These are phyloP conservation scores for Testicularia cyperi DNA, from an alignment of 1,284 basidiomycete genomes.

Conservation along the genomic window DNA sequence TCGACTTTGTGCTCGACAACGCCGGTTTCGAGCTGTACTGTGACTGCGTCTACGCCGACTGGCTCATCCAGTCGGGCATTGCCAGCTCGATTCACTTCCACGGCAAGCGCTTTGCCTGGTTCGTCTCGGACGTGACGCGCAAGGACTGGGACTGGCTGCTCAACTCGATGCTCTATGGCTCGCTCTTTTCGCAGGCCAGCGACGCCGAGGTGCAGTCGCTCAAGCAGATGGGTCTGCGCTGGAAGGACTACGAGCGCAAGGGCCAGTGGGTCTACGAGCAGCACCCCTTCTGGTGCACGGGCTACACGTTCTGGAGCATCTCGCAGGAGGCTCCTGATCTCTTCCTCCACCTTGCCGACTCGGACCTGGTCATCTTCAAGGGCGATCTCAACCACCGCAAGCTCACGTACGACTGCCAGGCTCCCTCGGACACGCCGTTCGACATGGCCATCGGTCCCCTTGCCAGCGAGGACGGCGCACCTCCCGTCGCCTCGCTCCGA, in stretches of 20 bases:
- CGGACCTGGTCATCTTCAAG: constrained; percentile 93
- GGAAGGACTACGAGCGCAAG: constrained; percentile 89
- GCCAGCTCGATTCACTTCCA: constrained; percentile 87
- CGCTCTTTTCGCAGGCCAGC: constrained; percentile 72
- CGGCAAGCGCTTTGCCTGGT: constrained; percentile 65
- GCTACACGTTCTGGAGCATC: constrained; percentile 73
- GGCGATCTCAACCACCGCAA: constrained; percentile 87
- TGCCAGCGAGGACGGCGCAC: constrained; percentile 83
- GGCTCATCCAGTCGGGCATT: constrained; percentile 85
- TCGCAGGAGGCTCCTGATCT: constrained; percentile 74
- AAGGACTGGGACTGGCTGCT: constrained; percentile 90
- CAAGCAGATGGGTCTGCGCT: constrained; percentile 76
- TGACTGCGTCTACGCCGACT: constrained; percentile 85
- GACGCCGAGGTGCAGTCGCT: constrained; percentile 82
- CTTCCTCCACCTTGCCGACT: constrained; percentile 85
- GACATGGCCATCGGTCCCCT: constrained; percentile 89
- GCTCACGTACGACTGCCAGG: constrained; percentile 65
- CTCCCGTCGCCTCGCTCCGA: constrained; percentile 66
- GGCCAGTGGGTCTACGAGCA: constrained; percentile 94
- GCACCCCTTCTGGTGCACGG: constrained; percentile 68
- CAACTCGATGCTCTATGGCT: constrained; percentile 61
- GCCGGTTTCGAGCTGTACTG: constrained; percentile 94
- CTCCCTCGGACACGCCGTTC: constrained; percentile 86
- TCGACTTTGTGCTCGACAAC: constrained; percentile 69
- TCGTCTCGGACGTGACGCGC: constrained; percentile 83